Conservation (phyloP, 495 filamentous ascomycete species). For the Glonium stellatum region DNA sequence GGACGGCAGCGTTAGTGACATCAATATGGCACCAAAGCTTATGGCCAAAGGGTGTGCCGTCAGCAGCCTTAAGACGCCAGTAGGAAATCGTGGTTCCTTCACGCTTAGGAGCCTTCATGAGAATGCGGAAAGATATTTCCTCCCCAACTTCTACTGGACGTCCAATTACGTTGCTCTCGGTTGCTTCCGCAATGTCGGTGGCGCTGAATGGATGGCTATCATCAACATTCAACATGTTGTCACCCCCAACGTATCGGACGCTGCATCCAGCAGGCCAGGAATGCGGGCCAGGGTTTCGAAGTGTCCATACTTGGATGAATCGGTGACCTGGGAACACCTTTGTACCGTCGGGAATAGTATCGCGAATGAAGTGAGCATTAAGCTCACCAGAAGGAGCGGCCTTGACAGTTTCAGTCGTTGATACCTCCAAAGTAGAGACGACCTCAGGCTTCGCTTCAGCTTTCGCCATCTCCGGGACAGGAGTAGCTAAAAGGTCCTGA, state of each 20-base stretch:
- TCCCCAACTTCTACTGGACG: constrained; percentile 63
- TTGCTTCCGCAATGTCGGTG: constrained; percentile 60
- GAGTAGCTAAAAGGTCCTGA: constrained; percentile 22
- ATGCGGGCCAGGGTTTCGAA: constrained; percentile 72
- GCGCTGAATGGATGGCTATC: constrained; percentile 66
- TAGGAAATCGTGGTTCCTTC: constrained; percentile 78
- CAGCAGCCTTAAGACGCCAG: constrained; percentile 84
- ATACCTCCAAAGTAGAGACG: background rate
- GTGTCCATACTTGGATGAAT: constrained; percentile 88
- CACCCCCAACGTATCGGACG: constrained; percentile 86
- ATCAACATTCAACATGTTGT: constrained; percentile 89
- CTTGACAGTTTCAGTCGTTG: background rate
- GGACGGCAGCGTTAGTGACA: constrained; percentile 41
- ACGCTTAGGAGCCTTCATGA: constrained; percentile 69
- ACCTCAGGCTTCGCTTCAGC: constrained; percentile 6
- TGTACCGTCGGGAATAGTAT: constrained; percentile 74
- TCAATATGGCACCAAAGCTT: constrained; percentile 90
- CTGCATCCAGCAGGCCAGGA: constrained; percentile 85
- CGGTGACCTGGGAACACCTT: constrained; percentile 55
- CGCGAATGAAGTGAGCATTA: constrained; percentile 69
- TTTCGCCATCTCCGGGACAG: constrained; percentile 10
- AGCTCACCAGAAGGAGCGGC: constrained; percentile 35
- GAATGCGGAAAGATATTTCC: constrained; percentile 71
- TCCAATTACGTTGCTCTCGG: constrained; percentile 72
- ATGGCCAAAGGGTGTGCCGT: constrained; percentile 81